These are phyloP conservation scores for Myxozyma neotropica DNA, from an alignment of 805 yeast genomes.

Conservation along the genomic window DNA sequence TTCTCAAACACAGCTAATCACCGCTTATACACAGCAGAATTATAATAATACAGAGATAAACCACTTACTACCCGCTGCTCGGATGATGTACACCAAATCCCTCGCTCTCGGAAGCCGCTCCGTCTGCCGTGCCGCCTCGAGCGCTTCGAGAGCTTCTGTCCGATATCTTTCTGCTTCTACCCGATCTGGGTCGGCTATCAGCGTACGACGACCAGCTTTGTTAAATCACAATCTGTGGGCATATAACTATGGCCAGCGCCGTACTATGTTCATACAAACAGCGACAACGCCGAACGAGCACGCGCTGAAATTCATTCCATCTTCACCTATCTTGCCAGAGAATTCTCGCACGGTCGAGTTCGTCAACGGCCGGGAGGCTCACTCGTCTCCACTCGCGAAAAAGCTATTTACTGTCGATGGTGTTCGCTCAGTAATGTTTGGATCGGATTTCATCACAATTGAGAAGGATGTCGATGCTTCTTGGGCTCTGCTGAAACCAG, in stretches of 20 bases:
- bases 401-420: constrained; percentile 77
- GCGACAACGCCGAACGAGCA: constrained; percentile 83
- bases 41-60: too few relatives aligned
- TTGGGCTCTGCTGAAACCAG: constrained; percentile 74
- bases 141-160: background rate
- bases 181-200: background rate
- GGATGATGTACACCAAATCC: background rate
- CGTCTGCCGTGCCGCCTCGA: background rate
- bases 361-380: constrained; percentile 73
- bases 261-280: constrained; percentile 69
- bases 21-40: too few relatives aligned
- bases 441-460: constrained; percentile 79
- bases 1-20: too few relatives aligned
- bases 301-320: constrained; percentile 82
- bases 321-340: constrained; percentile 59
- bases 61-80: too few relatives aligned
- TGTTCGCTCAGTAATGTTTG: constrained; percentile 73
- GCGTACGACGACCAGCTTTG: too few relatives aligned
- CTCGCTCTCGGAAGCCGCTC: background rate
- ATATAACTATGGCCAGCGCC: too few relatives aligned
- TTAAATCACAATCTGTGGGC: too few relatives aligned
- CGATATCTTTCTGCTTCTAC: background rate
- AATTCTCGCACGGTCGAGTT: constrained; percentile 67
- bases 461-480: constrained; percentile 61
- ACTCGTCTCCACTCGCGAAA: constrained; percentile 73